Conservation (phyloP, 768 basidiomycete genomes). For the Lactarius pseudohatsudake region DNA sequence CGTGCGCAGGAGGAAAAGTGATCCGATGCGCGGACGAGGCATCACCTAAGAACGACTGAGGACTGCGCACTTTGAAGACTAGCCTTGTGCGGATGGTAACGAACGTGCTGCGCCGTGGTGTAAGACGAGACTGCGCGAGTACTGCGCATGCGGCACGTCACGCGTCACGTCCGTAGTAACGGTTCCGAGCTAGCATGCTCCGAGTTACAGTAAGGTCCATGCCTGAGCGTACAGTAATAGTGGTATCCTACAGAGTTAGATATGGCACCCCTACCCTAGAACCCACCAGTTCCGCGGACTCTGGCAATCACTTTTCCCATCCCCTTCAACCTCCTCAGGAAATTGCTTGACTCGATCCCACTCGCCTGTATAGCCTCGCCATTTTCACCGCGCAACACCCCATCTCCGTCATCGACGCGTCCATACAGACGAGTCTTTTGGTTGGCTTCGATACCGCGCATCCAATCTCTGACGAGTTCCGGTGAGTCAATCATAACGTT, state of each 20-base stretch:
- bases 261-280: constrained; percentile 8
- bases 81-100: no score
- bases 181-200: no score
- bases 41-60: no score
- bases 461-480: constrained; percentile 48
- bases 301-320: neutral
- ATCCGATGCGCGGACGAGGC: no score
- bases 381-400: constrained; percentile 19
- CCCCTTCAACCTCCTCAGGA: constrained; percentile 22
- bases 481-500: constrained; percentile 57
- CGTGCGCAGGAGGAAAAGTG: no score
- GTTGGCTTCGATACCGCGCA: constrained; percentile 42
- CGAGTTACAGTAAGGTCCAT: neutral
- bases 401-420: constrained; percentile 25
- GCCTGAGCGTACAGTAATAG: neutral
- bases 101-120: no score
- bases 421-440: constrained; percentile 45
- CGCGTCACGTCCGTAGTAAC: no score
- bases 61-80: no score
- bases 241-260: neutral
- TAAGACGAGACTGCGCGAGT: no score
- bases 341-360: constrained; percentile 16
- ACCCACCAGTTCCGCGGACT: constrained; percentile 14
- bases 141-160: no score
- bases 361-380: constrained; percentile 27